Conservation (phyloP, 345 rosid genomes). For the Eucalyptus brandiana region DNA sequence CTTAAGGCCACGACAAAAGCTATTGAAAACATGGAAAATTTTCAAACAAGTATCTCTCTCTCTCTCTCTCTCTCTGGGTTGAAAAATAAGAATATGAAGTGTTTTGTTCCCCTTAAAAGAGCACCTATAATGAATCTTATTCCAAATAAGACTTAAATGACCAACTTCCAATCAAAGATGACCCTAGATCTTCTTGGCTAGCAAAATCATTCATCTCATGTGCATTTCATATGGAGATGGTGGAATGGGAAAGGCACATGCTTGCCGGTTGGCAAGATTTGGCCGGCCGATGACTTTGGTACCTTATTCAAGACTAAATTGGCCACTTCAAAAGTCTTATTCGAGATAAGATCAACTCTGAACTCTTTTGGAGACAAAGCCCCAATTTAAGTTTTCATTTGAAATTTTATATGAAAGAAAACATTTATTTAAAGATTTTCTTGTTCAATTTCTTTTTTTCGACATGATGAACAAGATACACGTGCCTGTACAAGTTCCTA, state of each 20-base stretch:
- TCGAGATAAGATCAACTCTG: not conserved
- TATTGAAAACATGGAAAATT: not conserved
- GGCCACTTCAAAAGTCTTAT: not conserved
- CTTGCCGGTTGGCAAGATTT: not conserved
- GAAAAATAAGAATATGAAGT: not conserved
- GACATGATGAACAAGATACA: slow-evolving; percentile 10
- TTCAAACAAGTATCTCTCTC: not conserved
- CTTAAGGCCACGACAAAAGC: not conserved
- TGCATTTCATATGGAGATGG: not conserved
- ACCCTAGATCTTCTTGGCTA: not conserved
- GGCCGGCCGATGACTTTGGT: not conserved
- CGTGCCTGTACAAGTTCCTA: not conserved
- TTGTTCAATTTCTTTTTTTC: not conserved
- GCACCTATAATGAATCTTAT: not conserved
- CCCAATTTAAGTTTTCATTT: not conserved
- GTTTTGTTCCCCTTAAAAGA: not conserved
- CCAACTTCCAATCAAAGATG: not conserved
- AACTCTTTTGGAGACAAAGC: not conserved
- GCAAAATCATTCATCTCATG: not conserved
- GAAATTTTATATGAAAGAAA: not conserved
- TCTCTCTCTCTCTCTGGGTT: too few relatives aligned
- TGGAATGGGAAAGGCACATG: not conserved
- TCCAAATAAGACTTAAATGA: not conserved
- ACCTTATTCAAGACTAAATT: not conserved
- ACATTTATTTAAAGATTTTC: not conserved